Conservation (phyloP, 1,284 basidiomycete genomes). For the Ustilago shanxiensis region DNA sequence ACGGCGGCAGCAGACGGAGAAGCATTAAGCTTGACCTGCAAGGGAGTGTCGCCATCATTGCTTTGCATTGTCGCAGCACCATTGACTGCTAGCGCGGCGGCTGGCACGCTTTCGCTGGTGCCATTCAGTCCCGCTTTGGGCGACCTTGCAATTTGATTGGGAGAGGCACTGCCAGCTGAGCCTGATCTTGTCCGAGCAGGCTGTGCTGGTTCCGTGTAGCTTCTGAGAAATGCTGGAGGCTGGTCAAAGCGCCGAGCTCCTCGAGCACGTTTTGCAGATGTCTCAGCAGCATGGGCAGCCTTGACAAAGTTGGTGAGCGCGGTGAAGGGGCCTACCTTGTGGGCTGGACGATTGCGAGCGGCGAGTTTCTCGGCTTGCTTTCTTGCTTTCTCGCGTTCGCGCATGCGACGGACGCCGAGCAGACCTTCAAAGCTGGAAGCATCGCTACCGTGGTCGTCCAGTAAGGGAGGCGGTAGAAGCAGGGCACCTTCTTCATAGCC, state of each 20-base stretch:
- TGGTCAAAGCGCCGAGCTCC: conserved; percentile 6
- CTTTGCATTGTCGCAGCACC: neutral
- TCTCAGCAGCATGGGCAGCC: conserved; percentile 66
- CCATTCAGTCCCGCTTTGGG: neutral
- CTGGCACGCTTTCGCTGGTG: neutral
- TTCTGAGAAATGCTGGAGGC: conserved; percentile 31
- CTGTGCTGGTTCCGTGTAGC: conserved; percentile 33
- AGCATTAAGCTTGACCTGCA: neutral
- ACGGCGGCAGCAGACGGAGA: neutral
- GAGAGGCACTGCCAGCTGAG: conserved; percentile 11
- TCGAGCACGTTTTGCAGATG: conserved; percentile 23
- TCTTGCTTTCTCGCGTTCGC: conserved; percentile 57
- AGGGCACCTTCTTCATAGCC: conserved; percentile 60
- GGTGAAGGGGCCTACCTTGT: conserved; percentile 63
- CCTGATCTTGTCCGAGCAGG: conserved; percentile 1
- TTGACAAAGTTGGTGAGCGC: conserved; percentile 67
- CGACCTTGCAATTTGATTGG: neutral
- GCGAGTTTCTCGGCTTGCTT: conserved; percentile 58
- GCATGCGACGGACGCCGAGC: conserved; percentile 63
- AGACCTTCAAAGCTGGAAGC: conserved; percentile 55
- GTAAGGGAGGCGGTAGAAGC: conserved; percentile 64
- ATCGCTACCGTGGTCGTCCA: conserved; percentile 63
- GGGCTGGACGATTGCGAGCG: conserved; percentile 63
- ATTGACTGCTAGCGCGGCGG: neutral
- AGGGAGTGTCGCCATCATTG: conserved; percentile 2